Percentiles rank a stretch among this genome's conserved stretches.
Conservation (phyloP, 805 yeast species). For the Brettanomyces naardenensis region DNA sequence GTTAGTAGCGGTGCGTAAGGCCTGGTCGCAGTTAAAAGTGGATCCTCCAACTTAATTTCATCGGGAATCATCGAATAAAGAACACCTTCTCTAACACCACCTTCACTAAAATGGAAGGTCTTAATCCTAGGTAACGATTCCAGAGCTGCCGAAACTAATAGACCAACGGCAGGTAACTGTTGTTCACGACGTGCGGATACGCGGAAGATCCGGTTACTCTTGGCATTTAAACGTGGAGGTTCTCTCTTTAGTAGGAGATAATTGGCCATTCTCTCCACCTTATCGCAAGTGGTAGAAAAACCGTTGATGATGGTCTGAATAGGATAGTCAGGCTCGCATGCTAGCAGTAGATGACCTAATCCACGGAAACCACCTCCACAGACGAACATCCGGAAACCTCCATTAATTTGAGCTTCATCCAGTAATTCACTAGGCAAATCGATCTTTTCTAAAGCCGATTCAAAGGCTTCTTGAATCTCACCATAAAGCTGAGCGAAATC, state of each 20-base stretch:
- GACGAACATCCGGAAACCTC: conserved; percentile 57
- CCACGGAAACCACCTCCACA: conserved; percentile 76
- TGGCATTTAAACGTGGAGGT: conserved; percentile 32
- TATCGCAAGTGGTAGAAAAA: conserved; percentile 48
- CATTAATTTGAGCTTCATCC: conserved; percentile 42
- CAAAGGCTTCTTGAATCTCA: conserved; percentile 47
- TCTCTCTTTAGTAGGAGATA: conserved; percentile 40
- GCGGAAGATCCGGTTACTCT: conserved; percentile 42
- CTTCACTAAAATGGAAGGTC: conserved; percentile 63
- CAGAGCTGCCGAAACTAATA: conserved; percentile 53
- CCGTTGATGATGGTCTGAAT: conserved; percentile 67
- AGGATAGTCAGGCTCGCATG: conserved; percentile 48
- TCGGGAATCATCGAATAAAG: conserved; percentile 54
- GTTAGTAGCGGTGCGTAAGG: conserved; percentile 67
- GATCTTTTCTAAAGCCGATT: conserved; percentile 41
- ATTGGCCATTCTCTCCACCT: conserved; percentile 43
- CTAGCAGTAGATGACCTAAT: conserved; percentile 51
- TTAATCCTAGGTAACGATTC: conserved; percentile 53
- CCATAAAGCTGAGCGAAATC: conserved; percentile 38
- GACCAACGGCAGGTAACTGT: conserved; percentile 65
- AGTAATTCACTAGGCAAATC: conserved; percentile 43
- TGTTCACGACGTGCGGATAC: conserved; percentile 58
- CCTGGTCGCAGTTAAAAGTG: conserved; percentile 57
- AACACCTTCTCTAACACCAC: conserved; percentile 74
- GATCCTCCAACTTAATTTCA: conserved; percentile 56